phyloP scores from a whole-genome alignment of 1,284 basidiomycete genomes.

The Spongispora temasekensis region DNA sequence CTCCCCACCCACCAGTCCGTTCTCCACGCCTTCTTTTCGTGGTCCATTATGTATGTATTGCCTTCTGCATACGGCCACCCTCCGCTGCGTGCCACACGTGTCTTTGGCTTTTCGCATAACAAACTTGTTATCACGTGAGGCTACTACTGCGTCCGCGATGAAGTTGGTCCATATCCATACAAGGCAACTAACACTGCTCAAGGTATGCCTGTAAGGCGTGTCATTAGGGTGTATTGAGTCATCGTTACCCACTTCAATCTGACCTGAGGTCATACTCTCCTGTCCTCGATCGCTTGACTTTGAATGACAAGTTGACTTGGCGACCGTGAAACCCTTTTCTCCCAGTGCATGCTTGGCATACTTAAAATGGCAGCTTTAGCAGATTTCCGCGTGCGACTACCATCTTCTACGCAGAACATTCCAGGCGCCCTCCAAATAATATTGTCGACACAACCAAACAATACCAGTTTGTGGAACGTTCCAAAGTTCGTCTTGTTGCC shows the following conservation, averaged over 20 bases:
- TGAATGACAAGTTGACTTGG: neutral
- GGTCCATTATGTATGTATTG: conserved; percentile 25
- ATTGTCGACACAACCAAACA: conserved; percentile 27
- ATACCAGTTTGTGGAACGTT: conserved; percentile 10
- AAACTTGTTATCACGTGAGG: neutral
- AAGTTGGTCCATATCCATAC: neutral
- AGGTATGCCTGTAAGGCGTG: conserved; percentile 22
- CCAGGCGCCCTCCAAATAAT: conserved; percentile 21
- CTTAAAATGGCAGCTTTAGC: conserved; percentile 21
- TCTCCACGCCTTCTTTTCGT: conserved; percentile 19
- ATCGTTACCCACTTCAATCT: conserved; percentile 7
- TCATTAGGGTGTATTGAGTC: conserved; percentile 15
- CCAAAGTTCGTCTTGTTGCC: neutral
- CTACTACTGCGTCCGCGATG: neutral
- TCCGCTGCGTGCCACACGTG: neutral
- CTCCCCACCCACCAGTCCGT: conserved; percentile 12
- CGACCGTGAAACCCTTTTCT: neutral
- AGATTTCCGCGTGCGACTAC: conserved; percentile 12
- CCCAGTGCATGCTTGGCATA: neutral
- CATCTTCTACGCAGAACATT: conserved; percentile 33
- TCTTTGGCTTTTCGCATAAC: conserved; percentile 8
- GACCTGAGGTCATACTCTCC: conserved; percentile 3
- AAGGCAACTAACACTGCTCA: neutral
- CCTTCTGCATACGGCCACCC: conserved; percentile 7
- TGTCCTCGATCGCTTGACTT: neutral